A percentile compares a stretch with the other conserved stretches of the same genome.
These are phyloP conservation scores for Saturnispora silvae DNA, from an alignment of 805 yeast genomes.

Conservation along the genomic window DNA sequence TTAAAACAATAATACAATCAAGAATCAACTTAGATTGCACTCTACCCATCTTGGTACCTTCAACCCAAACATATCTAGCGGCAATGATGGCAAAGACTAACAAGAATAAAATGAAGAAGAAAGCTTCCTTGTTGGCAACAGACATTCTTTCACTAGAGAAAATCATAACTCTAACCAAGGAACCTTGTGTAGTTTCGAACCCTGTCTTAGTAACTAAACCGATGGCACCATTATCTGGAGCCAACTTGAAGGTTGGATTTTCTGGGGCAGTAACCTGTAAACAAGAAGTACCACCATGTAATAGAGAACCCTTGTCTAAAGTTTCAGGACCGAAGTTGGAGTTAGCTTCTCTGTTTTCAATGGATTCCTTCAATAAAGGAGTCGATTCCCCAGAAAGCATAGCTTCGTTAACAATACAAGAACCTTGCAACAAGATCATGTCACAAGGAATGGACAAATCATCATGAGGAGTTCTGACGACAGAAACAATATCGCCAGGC, in stretches of 20 bases:
- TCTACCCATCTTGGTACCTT: conserved; percentile 93
- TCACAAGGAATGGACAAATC: conserved; percentile 95
- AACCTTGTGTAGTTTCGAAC: conserved; percentile 97
- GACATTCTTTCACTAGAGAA: conserved; percentile 94
- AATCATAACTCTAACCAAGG: conserved; percentile 94
- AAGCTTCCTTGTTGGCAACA: conserved; percentile 90
- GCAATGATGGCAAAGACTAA: conserved; percentile 90
- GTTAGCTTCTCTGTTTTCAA: conserved; percentile 65
- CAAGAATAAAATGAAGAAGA: conserved; percentile 82
- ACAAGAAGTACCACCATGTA: conserved; percentile 95
- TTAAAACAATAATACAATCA: conserved; percentile 90
- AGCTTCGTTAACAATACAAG: conserved; percentile 95
- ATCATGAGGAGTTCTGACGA: conserved; percentile 72
- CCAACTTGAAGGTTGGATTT: conserved; percentile 36
- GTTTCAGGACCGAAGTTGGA: conserved; percentile 69
- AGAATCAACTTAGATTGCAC: conserved; percentile 85
- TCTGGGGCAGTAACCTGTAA: conserved; percentile 77
- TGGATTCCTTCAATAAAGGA: conserved; percentile 87
- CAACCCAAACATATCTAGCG: conserved; percentile 96
- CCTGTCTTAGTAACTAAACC: conserved; percentile 91
- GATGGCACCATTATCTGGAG: conserved; percentile 89
- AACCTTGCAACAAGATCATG: conserved; percentile 71
- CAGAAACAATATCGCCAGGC: conserved; percentile 87
- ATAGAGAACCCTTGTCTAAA: conserved; percentile 74
- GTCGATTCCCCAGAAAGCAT: conserved; percentile 99